phyloP scores from a whole-genome alignment of 768 basidiomycete genomes.

The Suillus placidus region DNA sequence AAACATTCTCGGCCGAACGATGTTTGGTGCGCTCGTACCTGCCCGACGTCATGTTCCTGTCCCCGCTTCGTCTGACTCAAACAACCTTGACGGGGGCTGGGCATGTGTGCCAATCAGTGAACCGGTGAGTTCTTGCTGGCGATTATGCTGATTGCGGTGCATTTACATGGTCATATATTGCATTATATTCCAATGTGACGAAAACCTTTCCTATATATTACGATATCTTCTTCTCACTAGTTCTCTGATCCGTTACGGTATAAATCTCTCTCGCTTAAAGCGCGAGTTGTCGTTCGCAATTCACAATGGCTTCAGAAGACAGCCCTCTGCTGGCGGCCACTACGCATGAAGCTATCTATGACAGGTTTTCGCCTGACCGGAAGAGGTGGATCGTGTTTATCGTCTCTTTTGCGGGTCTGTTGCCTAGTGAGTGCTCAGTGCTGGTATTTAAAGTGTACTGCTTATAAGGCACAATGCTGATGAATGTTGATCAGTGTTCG shows the following conservation, averaged over 20 bases:
- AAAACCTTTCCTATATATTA: too few relatives aligned
- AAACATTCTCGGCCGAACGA: too few relatives aligned
- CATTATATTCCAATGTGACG: too few relatives aligned
- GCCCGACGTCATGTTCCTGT: too few relatives aligned
- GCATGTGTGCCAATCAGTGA: background rate
- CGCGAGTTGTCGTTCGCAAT: background rate
- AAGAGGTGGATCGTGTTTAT: slow-evolving; percentile 59
- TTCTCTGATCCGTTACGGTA: too few relatives aligned
- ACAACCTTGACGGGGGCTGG: too few relatives aligned
- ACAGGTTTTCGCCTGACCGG: slow-evolving; percentile 52
- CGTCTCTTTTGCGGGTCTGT: slow-evolving; percentile 61
- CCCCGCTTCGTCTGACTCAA: too few relatives aligned
- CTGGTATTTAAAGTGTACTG: background rate
- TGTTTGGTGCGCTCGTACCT: too few relatives aligned
- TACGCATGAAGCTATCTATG: slow-evolving; percentile 46
- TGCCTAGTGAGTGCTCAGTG: slow-evolving; percentile 60
- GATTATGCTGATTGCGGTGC: too few relatives aligned
- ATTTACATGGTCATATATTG: too few relatives aligned
- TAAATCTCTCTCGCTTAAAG: background rate
- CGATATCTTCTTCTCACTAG: too few relatives aligned
- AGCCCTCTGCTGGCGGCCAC: slow-evolving; percentile 23
- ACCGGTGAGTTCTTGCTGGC: too few relatives aligned
- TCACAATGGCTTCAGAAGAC: slow-evolving; percentile 31
- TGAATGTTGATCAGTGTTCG: slow-evolving; percentile 53
- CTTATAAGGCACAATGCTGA: background rate